Conservation (phyloP, 495 filamentous ascomycete genomes). For the Aspergillus egyptiacus region DNA sequence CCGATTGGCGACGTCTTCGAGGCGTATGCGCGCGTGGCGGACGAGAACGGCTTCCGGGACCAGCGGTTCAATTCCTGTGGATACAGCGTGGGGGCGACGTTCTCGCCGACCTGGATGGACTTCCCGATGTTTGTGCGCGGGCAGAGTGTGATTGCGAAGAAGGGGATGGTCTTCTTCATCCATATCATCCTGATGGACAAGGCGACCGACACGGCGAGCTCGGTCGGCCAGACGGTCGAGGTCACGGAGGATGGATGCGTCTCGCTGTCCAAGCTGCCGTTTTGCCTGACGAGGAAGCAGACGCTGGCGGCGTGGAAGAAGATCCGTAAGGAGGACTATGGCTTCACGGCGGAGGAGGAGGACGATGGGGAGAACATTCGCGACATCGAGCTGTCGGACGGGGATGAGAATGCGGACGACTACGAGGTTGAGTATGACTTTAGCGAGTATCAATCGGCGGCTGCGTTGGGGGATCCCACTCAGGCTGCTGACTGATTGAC, state of each 20-base stretch:
- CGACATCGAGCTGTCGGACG: conserved; percentile 22
- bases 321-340: conserved; percentile 22
- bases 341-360: conserved; percentile 16
- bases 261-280: conserved; percentile 21
- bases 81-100: conserved; percentile 21
- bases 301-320: conserved; percentile 25
- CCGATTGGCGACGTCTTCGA: conserved; percentile 24
- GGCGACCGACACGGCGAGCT: conserved; percentile 24
- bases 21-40: conserved; percentile 21
- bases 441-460: conserved; percentile 16
- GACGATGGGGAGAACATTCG: conserved; percentile 21
- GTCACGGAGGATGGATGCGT: conserved; percentile 21
- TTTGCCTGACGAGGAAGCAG: conserved; percentile 20
- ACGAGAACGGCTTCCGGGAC: conserved; percentile 24
- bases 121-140: conserved; percentile 24
- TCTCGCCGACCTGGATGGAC: conserved; percentile 24
- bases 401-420: conserved; percentile 20
- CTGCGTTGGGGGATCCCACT: conserved; percentile 19
- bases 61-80: conserved; percentile 23
- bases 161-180: conserved; percentile 25
- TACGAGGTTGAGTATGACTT: conserved; percentile 25
- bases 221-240: conserved; percentile 22
- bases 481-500: neutral
- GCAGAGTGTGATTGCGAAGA: conserved; percentile 17
- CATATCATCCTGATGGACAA: conserved; percentile 27